Evolutionary conservation across 202 grass and related monocot genomes (phyloP).

Genomic region (Thinopyrum obtusiflorum): DNA sequence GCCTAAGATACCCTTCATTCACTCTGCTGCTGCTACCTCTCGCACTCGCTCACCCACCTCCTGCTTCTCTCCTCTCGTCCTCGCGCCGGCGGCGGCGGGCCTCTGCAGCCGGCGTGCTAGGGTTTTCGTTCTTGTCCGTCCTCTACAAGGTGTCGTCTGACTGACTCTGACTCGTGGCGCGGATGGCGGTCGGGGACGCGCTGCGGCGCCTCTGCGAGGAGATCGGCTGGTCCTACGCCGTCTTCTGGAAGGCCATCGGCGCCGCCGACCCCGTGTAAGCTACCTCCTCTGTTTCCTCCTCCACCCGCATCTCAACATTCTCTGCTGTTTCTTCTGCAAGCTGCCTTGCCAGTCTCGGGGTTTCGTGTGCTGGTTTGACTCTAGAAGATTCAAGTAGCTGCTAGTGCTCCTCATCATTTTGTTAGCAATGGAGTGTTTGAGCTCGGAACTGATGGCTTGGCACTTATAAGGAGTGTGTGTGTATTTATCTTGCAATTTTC

Average conservation of each 20-base stretch:
- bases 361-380: background rate
- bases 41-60: background rate
- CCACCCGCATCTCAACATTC: slow-evolving; percentile 14
- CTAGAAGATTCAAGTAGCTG: background rate
- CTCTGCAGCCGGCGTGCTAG: slow-evolving; percentile 33
- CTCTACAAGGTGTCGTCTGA: background rate
- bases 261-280: slow-evolving; percentile 69
- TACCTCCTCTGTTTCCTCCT: background rate
- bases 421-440: background rate
- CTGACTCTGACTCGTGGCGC: slow-evolving; percentile 13
- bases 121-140: slow-evolving; percentile 17
- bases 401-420: slow-evolving; percentile 9
- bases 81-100: background rate
- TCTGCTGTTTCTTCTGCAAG: background rate
- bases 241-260: slow-evolving; percentile 86
- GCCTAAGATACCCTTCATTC: slow-evolving; percentile 48
- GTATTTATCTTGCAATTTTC: background rate
- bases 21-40: background rate
- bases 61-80: background rate
- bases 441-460: background rate
- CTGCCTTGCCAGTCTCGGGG: background rate
- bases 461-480: background rate
- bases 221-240: slow-evolving; percentile 93
- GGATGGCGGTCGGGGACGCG: slow-evolving; percentile 64
- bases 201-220: slow-evolving; percentile 83